Conservation (phyloP, 1,284 basidiomycete genomes). For the Chiua sp. region DNA sequence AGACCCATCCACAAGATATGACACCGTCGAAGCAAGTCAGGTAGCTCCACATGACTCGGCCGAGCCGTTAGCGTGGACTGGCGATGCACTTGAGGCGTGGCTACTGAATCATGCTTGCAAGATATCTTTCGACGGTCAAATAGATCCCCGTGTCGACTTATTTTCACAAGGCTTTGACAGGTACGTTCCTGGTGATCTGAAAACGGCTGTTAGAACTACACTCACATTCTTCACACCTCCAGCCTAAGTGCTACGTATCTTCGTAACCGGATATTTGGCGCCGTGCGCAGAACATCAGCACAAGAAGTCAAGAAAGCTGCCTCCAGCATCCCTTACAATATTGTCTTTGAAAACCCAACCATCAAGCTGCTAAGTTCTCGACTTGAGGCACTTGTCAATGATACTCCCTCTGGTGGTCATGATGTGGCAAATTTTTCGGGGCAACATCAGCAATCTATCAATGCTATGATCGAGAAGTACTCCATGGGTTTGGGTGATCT, state of each 20-base stretch:
- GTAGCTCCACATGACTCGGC: constrained; percentile 12
- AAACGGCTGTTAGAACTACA: too few species aligned
- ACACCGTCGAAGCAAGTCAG: constrained; percentile 30
- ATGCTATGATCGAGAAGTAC: constrained; percentile 34
- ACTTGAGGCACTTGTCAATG: constrained; percentile 18
- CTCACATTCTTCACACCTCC: too few species aligned
- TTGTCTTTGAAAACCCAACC: constrained; percentile 36
- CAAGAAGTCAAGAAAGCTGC: constrained; percentile 11
- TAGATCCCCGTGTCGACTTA: constrained; percentile 30
- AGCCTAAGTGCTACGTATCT: constrained; percentile 36
- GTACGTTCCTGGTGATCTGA: constrained; percentile 15
- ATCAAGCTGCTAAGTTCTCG: constrained; percentile 21
- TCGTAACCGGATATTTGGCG: constrained; percentile 38
- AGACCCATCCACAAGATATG: constrained; percentile 26
- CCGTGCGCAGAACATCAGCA: constrained; percentile 30
- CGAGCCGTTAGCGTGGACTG: constrained; percentile 23
- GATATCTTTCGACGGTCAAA: not conserved
- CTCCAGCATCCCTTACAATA: constrained; percentile 6
- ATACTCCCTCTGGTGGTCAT: too few species aligned
- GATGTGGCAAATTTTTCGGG: constrained; percentile 1
- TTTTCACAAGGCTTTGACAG: constrained; percentile 43
- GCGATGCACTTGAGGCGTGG: constrained; percentile 31
- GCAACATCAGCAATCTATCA: constrained; percentile 22
- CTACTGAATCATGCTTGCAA: constrained; percentile 30
- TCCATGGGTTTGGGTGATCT: constrained; percentile 24